Conservation (phyloP, 805 yeast genomes). For the Starmera amethionina region DNA sequence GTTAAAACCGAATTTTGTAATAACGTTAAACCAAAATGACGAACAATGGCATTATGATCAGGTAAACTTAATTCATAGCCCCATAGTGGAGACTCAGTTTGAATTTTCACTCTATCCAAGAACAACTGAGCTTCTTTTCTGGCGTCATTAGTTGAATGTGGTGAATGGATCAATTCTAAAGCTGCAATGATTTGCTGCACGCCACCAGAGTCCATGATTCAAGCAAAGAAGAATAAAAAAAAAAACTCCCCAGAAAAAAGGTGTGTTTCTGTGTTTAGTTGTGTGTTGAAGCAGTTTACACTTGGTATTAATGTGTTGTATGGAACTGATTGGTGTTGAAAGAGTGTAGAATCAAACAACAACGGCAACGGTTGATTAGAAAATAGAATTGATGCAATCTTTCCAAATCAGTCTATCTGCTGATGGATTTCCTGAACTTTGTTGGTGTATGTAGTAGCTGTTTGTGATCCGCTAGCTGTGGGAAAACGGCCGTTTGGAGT, state of each 20-base stretch:
- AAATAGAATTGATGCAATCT: too few species aligned
- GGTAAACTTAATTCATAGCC: constrained; percentile 76
- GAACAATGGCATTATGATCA: constrained; percentile 58
- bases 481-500: too few species aligned
- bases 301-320: not conserved
- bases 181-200: constrained; percentile 71
- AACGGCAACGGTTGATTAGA: too few species aligned
- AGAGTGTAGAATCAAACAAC: not conserved
- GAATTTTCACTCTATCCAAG: constrained; percentile 64
- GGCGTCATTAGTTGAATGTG: constrained; percentile 48
- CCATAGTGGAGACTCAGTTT: constrained; percentile 84
- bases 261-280: too few species aligned
- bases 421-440: too few species aligned
- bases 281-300: too few species aligned
- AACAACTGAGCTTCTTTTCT: constrained; percentile 53
- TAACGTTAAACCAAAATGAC: constrained; percentile 84
- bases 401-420: too few species aligned
- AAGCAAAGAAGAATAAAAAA: not conserved
- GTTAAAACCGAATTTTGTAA: constrained; percentile 61
- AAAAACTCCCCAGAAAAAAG: not conserved
- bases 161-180: constrained; percentile 61
- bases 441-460: too few species aligned
- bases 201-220: constrained; percentile 52
- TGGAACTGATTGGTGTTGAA: not conserved
- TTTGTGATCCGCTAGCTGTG: too few species aligned